Evolutionary conservation across 371 early-diverging fungal genomes (phyloP).

Genomic region (Haplosporangium sp.): DNA sequence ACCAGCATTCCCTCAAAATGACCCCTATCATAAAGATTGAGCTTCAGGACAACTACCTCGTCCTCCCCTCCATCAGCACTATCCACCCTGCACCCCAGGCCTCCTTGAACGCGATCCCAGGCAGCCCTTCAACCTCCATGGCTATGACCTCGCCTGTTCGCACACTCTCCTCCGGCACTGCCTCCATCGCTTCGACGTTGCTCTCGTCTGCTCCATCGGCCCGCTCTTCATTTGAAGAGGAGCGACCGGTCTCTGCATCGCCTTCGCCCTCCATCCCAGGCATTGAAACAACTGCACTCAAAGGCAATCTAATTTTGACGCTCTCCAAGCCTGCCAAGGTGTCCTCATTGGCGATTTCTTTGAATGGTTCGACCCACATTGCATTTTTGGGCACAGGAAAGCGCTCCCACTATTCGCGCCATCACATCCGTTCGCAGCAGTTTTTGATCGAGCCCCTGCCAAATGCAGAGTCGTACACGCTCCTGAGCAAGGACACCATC

Average conservation of each 20-base stretch:
- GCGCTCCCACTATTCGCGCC: constrained; percentile 49
- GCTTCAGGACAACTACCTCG: constrained; percentile 36
- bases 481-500: constrained; percentile 29
- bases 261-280: not conserved
- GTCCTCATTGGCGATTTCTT: constrained; percentile 30
- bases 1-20: constrained; percentile 13
- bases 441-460: constrained; percentile 41
- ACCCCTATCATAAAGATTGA: constrained; percentile 36
- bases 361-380: constrained; percentile 51
- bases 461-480: constrained; percentile 32
- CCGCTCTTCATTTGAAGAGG: constrained; percentile 41
- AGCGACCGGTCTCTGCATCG: constrained; percentile 12
- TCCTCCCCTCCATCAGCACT: constrained; percentile 25
- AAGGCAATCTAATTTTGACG: constrained; percentile 30
- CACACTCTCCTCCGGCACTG: constrained; percentile 34
- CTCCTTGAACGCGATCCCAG: not conserved
- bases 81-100: not conserved
- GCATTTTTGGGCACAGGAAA: constrained; percentile 53
- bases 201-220: constrained; percentile 38
- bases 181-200: constrained; percentile 37
- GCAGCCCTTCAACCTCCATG: constrained; percentile 23
- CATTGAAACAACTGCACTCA: constrained; percentile 13
- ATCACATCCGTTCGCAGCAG: constrained; percentile 41
- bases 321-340: constrained; percentile 44
- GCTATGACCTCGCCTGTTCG: constrained; percentile 43